Evolutionary conservation across 2,329 filamentous ascomycete species (phyloP).

Genomic region (Aspergillus luchuensis): DNA sequence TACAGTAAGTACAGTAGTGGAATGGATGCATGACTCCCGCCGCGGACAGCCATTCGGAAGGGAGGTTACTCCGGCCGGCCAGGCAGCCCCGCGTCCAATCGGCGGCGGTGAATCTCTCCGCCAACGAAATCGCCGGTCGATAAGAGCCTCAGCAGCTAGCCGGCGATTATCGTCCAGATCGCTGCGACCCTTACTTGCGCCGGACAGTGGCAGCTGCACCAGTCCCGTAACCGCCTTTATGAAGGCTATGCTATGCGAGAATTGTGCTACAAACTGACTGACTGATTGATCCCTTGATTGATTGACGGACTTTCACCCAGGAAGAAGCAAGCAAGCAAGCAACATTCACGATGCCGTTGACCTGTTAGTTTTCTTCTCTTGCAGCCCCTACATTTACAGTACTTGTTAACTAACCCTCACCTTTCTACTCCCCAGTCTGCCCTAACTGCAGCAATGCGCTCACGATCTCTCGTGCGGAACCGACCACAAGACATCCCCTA

Average conservation of each 20-base stretch:
- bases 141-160: constrained; percentile 16
- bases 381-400: background rate
- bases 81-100: constrained; percentile 24
- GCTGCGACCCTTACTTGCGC: constrained; percentile 19
- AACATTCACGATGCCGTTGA: constrained; percentile 38
- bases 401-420: constrained; percentile 19
- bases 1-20: background rate
- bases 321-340: background rate
- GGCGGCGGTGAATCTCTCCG: constrained; percentile 18
- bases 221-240: background rate
- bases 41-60: constrained; percentile 25
- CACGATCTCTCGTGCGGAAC: constrained; percentile 47
- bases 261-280: constrained; percentile 6
- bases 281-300: background rate
- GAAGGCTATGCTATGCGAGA: constrained; percentile 8
- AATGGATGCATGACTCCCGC: constrained; percentile 15
- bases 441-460: constrained; percentile 54
- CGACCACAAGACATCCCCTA: constrained; percentile 41
- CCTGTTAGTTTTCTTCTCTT: constrained; percentile 32
- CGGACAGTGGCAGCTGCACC: constrained; percentile 9
- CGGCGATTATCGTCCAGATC: constrained; percentile 11
- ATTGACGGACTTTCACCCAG: constrained; percentile 2
- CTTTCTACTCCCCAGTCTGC: constrained; percentile 41
- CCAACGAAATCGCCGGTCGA: constrained; percentile 18
- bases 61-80: constrained; percentile 23